Percentiles rank a stretch among this genome's conserved stretches.
Evolutionary conservation across 2,329 filamentous ascomycete genomes (phyloP).

Genomic region (Drechslerella stenobrocha): DNA sequence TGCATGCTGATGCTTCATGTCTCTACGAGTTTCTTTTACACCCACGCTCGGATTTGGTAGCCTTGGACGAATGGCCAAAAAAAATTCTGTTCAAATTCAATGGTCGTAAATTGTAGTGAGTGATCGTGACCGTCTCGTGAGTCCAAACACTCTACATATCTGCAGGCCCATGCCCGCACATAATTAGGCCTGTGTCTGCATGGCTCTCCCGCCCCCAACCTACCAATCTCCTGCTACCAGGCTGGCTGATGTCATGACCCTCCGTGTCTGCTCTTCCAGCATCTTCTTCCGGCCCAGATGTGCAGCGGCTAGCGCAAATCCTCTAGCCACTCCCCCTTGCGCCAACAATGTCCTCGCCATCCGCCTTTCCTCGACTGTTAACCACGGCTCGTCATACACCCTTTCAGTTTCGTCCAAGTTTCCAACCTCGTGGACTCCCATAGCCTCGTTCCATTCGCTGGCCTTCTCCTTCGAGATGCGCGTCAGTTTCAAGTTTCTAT

Average conservation of each 20-base stretch:
- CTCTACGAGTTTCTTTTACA: background rate
- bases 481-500: conserved; percentile 30
- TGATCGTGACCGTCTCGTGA: no score
- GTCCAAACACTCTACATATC: no score
- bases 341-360: conserved; percentile 40
- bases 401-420: conserved; percentile 32
- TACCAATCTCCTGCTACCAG: conserved; percentile 43
- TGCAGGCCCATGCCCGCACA: no score
- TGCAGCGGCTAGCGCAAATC: conserved; percentile 21
- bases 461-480: conserved; percentile 31
- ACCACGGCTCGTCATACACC: conserved; percentile 42
- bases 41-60: no score
- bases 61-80: background rate
- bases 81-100: no score
- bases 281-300: conserved; percentile 24
- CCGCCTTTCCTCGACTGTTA: conserved; percentile 4
- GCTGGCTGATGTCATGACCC: conserved; percentile 32
- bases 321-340: conserved; percentile 38
- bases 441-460: conserved; percentile 35
- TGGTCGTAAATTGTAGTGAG: no score
- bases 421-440: conserved; percentile 25
- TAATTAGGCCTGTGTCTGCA: no score
- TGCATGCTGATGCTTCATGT: background rate
- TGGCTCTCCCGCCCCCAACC: no score
- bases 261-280: conserved; percentile 22